Evolutionary conservation across 2,329 filamentous ascomycete species (phyloP).

Genomic region (Ceratocystis lukuohia): DNA sequence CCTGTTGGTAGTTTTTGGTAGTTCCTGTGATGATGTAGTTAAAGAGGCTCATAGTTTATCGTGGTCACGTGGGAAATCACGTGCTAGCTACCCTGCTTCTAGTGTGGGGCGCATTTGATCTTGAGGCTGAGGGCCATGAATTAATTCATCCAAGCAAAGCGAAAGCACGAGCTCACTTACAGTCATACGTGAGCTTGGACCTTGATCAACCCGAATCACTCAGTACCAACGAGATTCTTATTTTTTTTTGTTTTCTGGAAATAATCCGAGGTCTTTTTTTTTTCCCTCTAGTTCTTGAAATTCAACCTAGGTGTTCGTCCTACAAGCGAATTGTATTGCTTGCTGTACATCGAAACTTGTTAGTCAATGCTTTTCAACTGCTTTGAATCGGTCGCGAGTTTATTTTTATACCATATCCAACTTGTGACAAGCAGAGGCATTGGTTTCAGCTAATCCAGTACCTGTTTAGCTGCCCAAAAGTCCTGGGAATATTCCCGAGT

Average conservation of each 20-base stretch:
- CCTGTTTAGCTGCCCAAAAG: conserved; percentile 3
- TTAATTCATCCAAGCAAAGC: background rate
- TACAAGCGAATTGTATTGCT: background rate
- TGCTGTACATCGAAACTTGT: background rate
- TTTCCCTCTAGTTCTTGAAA: background rate
- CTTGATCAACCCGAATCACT: background rate
- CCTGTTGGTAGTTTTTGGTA: background rate
- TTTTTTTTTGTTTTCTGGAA: background rate
- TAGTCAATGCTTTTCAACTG: background rate
- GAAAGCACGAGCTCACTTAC: background rate
- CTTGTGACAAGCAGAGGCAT: background rate
- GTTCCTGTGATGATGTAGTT: background rate
- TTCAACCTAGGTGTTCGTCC: background rate
- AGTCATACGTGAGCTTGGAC: background rate
- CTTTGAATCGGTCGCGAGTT: background rate
- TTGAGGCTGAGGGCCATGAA: background rate
- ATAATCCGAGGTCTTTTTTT: background rate
- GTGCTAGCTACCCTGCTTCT: background rate
- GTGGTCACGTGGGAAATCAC: too few species aligned
- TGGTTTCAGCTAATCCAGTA: background rate
- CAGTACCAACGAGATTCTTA: background rate
- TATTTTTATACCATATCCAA: background rate
- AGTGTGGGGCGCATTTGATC: background rate
- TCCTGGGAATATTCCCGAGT: background rate
- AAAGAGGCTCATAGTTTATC: too few species aligned